A percentile compares a stretch with the other conserved stretches of the same genome.
phyloP scores from a whole-genome alignment of 441 rosid species.

The Metrosideros polymorpha region DNA sequence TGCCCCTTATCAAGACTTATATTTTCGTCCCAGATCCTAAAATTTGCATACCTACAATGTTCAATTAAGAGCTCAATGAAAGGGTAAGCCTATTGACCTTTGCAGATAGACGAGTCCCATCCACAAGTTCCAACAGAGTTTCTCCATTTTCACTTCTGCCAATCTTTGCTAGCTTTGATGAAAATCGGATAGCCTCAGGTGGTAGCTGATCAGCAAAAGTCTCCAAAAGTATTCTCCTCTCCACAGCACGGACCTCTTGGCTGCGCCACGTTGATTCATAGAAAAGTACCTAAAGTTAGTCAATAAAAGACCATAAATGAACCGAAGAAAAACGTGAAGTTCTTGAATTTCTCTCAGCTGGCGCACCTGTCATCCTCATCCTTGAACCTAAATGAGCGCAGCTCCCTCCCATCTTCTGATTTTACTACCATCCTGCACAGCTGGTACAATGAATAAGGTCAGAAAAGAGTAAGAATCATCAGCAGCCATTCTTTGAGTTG shows the following conservation, averaged over 20 bases:
- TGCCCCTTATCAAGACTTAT: background rate
- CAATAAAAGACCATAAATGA: background rate
- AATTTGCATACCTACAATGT: background rate
- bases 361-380: constrained; percentile 80
- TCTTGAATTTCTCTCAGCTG: background rate
- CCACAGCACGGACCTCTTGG: constrained; percentile 95
- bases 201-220: constrained; percentile 70
- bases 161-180: constrained; percentile 53
- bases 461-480: constrained; percentile 7
- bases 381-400: constrained; percentile 74
- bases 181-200: constrained; percentile 47
- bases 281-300: background rate
- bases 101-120: constrained; percentile 56
- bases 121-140: constrained; percentile 42
- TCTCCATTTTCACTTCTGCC: constrained; percentile 31
- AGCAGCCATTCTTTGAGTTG: background rate
- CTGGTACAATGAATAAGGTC: constrained; percentile 52
- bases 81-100: constrained; percentile 28
- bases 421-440: constrained; percentile 85
- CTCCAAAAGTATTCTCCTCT: constrained; percentile 73
- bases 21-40: background rate
- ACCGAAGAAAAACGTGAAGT: background rate
- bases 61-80: background rate
- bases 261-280: constrained; percentile 20
- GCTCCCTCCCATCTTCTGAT: constrained; percentile 76